Evolutionary conservation across 768 basidiomycete species (phyloP).

Genomic region (Mycena filopes): DNA sequence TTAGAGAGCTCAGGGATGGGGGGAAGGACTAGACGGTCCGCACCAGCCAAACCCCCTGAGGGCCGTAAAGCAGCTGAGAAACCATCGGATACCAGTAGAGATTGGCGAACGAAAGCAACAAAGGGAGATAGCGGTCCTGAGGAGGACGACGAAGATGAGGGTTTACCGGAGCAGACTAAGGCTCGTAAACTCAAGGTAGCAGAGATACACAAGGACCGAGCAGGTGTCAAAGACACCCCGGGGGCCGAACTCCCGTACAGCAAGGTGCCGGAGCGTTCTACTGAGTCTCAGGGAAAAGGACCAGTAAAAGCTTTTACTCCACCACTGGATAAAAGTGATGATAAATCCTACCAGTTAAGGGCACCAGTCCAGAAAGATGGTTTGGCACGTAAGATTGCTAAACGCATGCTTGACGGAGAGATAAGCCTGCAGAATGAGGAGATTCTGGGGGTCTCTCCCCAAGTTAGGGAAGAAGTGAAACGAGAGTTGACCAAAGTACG

Average conservation of each 20-base stretch:
- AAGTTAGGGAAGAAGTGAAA: neutral
- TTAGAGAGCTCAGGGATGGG: neutral
- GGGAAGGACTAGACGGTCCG: neutral
- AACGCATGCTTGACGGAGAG: neutral
- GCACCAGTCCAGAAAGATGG: neutral
- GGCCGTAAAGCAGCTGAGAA: neutral
- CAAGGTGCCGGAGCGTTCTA: no score
- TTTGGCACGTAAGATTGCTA: neutral
- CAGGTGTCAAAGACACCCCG: no score
- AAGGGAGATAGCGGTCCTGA: neutral
- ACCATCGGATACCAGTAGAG: neutral
- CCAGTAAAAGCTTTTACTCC: no score
- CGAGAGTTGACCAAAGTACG: neutral
- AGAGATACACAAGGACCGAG: neutral
- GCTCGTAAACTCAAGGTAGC: neutral
- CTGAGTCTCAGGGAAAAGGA: no score
- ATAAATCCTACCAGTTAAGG: neutral
- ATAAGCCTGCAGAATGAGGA: neutral
- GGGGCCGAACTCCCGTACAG: no score
- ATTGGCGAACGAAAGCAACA: neutral
- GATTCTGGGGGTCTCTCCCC: neutral
- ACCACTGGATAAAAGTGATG: neutral
- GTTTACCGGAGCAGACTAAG: neutral
- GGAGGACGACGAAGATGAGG: neutral
- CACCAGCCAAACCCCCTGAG: neutral